Evolutionary conservation across 768 basidiomycete species (phyloP).

Genomic region (Suillus decipiens): DNA sequence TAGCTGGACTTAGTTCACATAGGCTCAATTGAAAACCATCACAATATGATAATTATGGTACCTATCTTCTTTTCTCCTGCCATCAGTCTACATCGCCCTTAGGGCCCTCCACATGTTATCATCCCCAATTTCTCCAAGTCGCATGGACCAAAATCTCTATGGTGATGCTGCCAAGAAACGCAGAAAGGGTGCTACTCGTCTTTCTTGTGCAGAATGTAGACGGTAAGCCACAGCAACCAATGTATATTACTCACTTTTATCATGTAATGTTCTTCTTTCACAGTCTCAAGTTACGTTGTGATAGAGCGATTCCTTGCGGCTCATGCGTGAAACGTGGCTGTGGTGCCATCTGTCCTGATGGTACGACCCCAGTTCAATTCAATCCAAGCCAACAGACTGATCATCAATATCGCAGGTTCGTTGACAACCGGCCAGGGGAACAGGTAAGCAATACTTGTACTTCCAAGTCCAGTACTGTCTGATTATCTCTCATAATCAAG

Average conservation of each 20-base stretch:
- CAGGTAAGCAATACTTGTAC: slow-evolving; percentile 45
- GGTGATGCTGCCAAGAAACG: slow-evolving; percentile 53
- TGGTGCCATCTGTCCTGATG: slow-evolving; percentile 80
- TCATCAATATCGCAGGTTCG: slow-evolving; percentile 50
- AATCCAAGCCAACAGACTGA: slow-evolving; percentile 20
- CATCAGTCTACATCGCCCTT: slow-evolving; percentile 38
- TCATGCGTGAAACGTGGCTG: slow-evolving; percentile 82
- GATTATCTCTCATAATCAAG: slow-evolving; percentile 34
- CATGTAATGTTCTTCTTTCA: not conserved
- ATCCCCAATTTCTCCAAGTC: not conserved
- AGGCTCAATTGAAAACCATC: slow-evolving; percentile 5
- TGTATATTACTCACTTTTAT: not conserved
- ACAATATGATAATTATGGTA: slow-evolving; percentile 19
- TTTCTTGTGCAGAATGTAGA: slow-evolving; percentile 81
- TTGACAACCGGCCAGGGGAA: slow-evolving; percentile 83
- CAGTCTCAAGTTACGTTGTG: slow-evolving; percentile 49
- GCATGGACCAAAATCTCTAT: slow-evolving; percentile 28
- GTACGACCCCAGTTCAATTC: slow-evolving; percentile 40
- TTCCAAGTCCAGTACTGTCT: slow-evolving; percentile 5
- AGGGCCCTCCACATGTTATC: slow-evolving; percentile 16
- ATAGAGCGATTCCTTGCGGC: slow-evolving; percentile 74
- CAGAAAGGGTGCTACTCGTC: slow-evolving; percentile 70
- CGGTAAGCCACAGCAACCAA: slow-evolving; percentile 42
- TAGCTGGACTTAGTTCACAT: slow-evolving; percentile 3
- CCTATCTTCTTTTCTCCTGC: slow-evolving; percentile 23